Evolutionary conservation across 331 rosid genomes (phyloP).

Genomic region (Spiraea crenata): DNA sequence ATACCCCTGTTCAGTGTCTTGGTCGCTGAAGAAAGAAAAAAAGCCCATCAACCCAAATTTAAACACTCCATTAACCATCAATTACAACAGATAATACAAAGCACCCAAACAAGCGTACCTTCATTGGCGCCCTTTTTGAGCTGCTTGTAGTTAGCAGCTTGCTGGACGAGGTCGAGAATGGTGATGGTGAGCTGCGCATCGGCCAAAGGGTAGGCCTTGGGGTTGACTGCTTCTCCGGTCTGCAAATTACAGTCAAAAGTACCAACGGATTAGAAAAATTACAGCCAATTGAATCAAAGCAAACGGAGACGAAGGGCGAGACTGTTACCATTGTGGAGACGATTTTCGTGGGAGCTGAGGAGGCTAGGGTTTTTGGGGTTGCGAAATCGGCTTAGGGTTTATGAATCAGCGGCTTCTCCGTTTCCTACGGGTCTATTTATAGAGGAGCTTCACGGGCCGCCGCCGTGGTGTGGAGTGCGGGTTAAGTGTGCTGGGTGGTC

Average conservation of each 20-base stretch:
- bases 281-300: neutral
- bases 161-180: slow-evolving; percentile 83
- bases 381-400: too few relatives aligned
- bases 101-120: slow-evolving; percentile 37
- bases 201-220: slow-evolving; percentile 88
- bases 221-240: slow-evolving; percentile 80
- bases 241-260: slow-evolving; percentile 34
- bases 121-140: slow-evolving; percentile 96
- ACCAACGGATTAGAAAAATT: slow-evolving; percentile 37
- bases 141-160: slow-evolving; percentile 89
- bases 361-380: too few relatives aligned
- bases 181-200: slow-evolving; percentile 78
- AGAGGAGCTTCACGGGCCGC: too few relatives aligned
- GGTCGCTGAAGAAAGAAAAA: slow-evolving; percentile 58
- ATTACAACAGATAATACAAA: neutral
- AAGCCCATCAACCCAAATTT: neutral
- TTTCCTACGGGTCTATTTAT: too few relatives aligned
- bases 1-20: slow-evolving; percentile 83
- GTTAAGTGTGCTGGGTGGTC: too few relatives aligned
- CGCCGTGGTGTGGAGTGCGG: too few relatives aligned
- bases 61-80: neutral
- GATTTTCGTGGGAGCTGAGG: too few relatives aligned
- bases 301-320: too few relatives aligned
- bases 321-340: too few relatives aligned
- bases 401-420: too few relatives aligned